Base-by-base conservation (phyloP, 495 filamentous ascomycete species). In the Penicillium verhagenii region DNA sequence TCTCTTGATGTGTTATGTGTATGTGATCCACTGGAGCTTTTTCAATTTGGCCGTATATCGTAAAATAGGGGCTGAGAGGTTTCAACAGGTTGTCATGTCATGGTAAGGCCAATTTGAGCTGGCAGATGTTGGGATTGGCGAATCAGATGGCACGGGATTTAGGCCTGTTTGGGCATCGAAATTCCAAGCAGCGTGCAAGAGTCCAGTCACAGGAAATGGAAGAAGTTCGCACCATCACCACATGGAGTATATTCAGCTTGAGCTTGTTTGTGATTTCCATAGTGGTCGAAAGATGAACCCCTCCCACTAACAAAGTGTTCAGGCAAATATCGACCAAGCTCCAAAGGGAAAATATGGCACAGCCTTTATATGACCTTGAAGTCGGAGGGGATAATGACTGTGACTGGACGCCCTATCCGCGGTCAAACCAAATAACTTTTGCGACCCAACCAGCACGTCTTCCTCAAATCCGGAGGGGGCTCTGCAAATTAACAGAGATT, bases 321-420 rank as follows among this genome's bases (percentile, higher is more conserved):
- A 75, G 72, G 35, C 60, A 74, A 54, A 62, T 72, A 45, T 70
- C 71, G 9, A 61, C 67, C 60, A 67, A 67, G 44, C 55, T 61
- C 35, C 51, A 60, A n/a, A 72, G 53, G 28, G 28, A 50, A 2
- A 35, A 61, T 14, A 60, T 72, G 23, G 46, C 18, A 3, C 53
- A 24, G 19, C 71, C 72, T 3, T 55, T 54, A 20, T 61, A 23
- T n/a, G 47, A 45, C 13, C 52, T 67, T n/a, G 51, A 60, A 18
- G 13, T 43, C 18, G 55, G 40, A 37, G 59, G 63, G 23, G 50
- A 59, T 20, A 29, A 65, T 29, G 59, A 64, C 39, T 55, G 66
- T 26, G 38, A 59, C 4, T 78, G 74, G 74, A 61, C 28, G 6
- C 69, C 74, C 3, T 78, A 78, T 50, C 74, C 73, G 37, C 68